A percentile compares a stretch with the other conserved stretches of the same genome.
These are phyloP conservation scores for Plasmodium yoelii DNA, from an alignment of 169 alveolate species.

Conservation along the genomic window DNA sequence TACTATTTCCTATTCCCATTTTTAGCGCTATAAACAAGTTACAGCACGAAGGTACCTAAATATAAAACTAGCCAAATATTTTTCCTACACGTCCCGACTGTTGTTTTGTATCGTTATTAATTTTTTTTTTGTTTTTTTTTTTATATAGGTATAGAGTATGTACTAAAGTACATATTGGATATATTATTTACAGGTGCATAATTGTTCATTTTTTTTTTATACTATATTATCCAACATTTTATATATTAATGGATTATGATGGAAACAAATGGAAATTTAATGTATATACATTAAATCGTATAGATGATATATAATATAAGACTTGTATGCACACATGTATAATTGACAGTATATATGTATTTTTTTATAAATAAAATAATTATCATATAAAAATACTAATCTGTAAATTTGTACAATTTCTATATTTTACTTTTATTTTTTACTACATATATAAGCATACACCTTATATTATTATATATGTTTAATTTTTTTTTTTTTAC, in stretches of 20 bases:
- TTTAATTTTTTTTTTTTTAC: background rate
- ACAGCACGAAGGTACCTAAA: conserved; percentile 52
- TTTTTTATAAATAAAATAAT: background rate
- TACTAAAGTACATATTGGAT: conserved; percentile 51
- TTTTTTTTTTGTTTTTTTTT: background rate
- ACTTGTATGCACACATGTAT: background rate
- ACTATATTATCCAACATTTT: background rate
- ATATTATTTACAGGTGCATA: conserved; percentile 58
- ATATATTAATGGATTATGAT: background rate
- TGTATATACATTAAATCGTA: conserved; percentile 44
- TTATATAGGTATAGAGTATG: conserved; percentile 65
- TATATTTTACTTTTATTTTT: background rate
- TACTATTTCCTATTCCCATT: background rate
- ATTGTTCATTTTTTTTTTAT: background rate
- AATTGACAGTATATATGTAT: background rate
- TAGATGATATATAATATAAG: background rate
- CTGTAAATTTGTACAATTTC: too few relatives aligned
- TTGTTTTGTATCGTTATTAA: background rate
- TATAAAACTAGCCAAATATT: background rate
- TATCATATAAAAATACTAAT: too few relatives aligned
- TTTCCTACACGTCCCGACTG: too few relatives aligned
- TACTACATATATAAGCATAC: background rate
- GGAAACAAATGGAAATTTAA: conserved; percentile 1
- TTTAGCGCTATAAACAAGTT: conserved; percentile 66
- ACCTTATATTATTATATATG: background rate